Evolutionary conservation across 2,329 filamentous ascomycete genomes (phyloP), one percentile per base, ranked within the genome.

Genomic region (Cercospora sp.): DNA sequence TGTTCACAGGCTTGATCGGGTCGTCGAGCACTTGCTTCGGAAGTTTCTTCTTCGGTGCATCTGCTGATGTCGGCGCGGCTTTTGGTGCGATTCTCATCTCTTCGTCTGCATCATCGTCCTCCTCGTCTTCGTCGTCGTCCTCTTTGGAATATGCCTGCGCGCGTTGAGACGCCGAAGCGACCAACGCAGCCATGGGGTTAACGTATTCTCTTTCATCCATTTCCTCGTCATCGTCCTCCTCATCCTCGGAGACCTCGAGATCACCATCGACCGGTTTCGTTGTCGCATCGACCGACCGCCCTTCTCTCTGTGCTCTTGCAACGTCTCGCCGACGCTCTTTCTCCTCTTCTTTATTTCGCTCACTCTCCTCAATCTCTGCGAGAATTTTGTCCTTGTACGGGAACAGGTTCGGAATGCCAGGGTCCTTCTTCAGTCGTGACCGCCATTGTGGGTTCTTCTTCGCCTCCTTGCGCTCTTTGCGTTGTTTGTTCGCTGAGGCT

Each of bases 361-460:
- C 91, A 75, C 88, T 90, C 82, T 97, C 92, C 82, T 99, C 95
- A 75, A 99, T 96, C 81, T 99, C 93, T 67, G 94, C 89, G 36
- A 99, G 87, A 30, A 99, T 87, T 84, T 91, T 94, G 80, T 97
- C 94, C 84, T 99, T 99, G 86, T 95, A 97, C 0, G 95, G 95
- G 83, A 97, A 99, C 40, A 97, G 83, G 78, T 98, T 99, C 48
- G 95, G 95, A 70, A 99, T 97, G 60, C 95, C 95, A 26, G 94
- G 95, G 76, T 99, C 95, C 84, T 98, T 99, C 88, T 97, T 98
- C 74, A 97, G 80, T 80, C 93, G 92, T 68, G 93, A 94, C 74
- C 91, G 89, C 93, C 95, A 98, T 92, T 97, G 89, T 36, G 95
- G 94, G 80, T 97, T 97, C 88, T 97, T 93, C 84, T 97, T 98